Base-by-base conservation (phyloP, 2,329 filamentous ascomycete genomes). In the Aureobasidium namibiae region DNA sequence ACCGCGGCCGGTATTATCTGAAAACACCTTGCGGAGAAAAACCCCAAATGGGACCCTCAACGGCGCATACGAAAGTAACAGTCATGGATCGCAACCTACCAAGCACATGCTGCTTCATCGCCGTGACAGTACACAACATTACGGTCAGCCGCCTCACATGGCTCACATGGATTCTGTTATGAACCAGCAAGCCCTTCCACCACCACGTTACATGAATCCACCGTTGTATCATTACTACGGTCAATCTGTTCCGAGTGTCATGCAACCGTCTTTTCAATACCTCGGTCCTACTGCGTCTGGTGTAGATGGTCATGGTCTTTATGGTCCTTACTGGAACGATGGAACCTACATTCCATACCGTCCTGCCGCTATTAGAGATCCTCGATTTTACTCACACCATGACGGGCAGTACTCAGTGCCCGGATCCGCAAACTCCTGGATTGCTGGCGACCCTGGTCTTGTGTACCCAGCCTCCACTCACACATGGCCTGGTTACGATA, bases 31-130 rank as follows among this genome's bases (percentile, higher is more conserved):
- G 60, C 85, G 92, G 64, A 84, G 92, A 65, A 97, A 97, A 73
- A 97, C 92, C 9, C 94, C 92, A 4, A 92, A 87, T 68, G 94
- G 92, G n/a, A 96, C 91, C 38, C 82, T 97, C 62, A 87, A 92
- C 64, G 90, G 89, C 57, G 91, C 90, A 11, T 96, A 96, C 68
- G 92, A 97, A 78, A 90, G 89, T 33, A 89, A 89, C 5, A 65
- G 63, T 11, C 67, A 68, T 38, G 64, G 66, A 21, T 33, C 61
- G 18, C 64, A 66, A 31, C 63, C 68, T 33, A 85, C 86, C 1
- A 96, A 96, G 74, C 91, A 96, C 70, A 84, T 96, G 69, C 79
- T 94, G 21, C 77, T 95, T 29, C 85, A 89, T 24, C 45, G 50
- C 9, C 45, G 57, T 21, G 45, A 54, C 24, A 23, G 42, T 10